A percentile compares a stretch with the other conserved stretches of the same genome.
These are phyloP conservation scores for Botrytis sinoallii DNA, from an alignment of 2,329 filamentous ascomycete genomes.

Conservation along the genomic window DNA sequence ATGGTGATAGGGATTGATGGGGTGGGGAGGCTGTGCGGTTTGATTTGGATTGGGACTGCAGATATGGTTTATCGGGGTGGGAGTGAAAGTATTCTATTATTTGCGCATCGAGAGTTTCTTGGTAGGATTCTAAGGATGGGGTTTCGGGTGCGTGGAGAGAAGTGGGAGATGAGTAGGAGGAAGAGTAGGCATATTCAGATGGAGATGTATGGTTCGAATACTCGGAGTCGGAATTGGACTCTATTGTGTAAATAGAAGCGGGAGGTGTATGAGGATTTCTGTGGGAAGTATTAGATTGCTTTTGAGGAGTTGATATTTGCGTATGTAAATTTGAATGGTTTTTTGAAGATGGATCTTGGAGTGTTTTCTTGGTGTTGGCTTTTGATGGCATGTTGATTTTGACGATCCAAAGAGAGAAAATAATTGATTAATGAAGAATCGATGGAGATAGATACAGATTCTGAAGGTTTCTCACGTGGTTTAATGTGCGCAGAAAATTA, in stretches of 20 bases:
- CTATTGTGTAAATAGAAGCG: neutral
- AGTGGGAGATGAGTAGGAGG: neutral
- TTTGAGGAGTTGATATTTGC: no score
- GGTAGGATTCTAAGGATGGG: neutral
- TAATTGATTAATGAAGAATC: neutral
- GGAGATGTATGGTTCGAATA: neutral
- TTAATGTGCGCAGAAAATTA: neutral
- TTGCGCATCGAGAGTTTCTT: neutral
- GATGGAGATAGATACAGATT: neutral
- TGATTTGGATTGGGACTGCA: neutral
- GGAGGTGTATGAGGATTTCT: neutral
- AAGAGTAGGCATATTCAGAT: neutral
- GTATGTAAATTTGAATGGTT: neutral
- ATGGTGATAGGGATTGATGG: neutral
- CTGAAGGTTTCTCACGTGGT: neutral
- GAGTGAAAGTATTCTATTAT: neutral
- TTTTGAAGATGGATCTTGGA: neutral
- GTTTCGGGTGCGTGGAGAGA: neutral
- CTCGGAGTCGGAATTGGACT: neutral
- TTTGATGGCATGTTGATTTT: neutral
- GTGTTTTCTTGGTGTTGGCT: neutral
- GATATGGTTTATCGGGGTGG: neutral
- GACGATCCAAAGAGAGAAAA: fast-evolving
- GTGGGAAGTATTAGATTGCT: neutral
- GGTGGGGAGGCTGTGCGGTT: neutral